phyloP scores from a whole-genome alignment of 1,284 basidiomycete species.

The Leccinum pallidistipes region DNA sequence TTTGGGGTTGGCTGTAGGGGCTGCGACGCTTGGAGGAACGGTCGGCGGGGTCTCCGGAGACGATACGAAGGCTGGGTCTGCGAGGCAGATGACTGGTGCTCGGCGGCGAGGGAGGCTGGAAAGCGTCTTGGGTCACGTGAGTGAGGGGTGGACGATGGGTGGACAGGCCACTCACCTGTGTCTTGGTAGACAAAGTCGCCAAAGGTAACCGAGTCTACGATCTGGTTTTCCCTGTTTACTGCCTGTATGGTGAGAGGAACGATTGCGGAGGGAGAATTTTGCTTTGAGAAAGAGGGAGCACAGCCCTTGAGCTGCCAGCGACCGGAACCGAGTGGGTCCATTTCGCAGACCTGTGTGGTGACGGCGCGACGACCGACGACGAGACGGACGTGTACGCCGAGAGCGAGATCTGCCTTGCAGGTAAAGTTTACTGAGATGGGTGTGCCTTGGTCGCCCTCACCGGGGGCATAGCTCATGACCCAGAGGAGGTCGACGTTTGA shows the following conservation, averaged over 20 bases:
- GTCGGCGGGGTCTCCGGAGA: constrained; percentile 12
- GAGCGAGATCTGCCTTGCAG: constrained; percentile 48
- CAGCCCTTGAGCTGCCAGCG: constrained; percentile 61
- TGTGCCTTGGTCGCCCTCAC: constrained; percentile 57
- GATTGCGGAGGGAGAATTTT: constrained; percentile 34
- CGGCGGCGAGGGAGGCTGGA: not conserved
- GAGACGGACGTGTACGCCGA: constrained; percentile 61
- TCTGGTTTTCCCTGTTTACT: constrained; percentile 48
- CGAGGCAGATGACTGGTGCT: not conserved
- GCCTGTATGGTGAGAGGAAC: constrained; percentile 64
- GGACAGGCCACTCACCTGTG: constrained; percentile 38
- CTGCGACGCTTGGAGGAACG: constrained; percentile 29
- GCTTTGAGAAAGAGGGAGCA: constrained; percentile 46
- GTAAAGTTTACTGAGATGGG: constrained; percentile 61
- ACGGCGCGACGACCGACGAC: constrained; percentile 63
- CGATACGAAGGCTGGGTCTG: constrained; percentile 7
- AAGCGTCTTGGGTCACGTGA: constrained; percentile 5
- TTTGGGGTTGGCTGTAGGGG: constrained; percentile 33
- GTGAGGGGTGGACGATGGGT: not conserved
- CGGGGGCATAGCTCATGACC: constrained; percentile 58
- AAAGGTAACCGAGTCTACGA: constrained; percentile 65
- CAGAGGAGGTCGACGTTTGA: constrained; percentile 55
- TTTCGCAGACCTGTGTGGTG: constrained; percentile 54
- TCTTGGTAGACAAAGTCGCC: constrained; percentile 70
- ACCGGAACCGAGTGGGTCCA: constrained; percentile 43